phyloP scores from a whole-genome alignment of 371 early-diverging fungal genomes.

The Mortierella sp. region DNA sequence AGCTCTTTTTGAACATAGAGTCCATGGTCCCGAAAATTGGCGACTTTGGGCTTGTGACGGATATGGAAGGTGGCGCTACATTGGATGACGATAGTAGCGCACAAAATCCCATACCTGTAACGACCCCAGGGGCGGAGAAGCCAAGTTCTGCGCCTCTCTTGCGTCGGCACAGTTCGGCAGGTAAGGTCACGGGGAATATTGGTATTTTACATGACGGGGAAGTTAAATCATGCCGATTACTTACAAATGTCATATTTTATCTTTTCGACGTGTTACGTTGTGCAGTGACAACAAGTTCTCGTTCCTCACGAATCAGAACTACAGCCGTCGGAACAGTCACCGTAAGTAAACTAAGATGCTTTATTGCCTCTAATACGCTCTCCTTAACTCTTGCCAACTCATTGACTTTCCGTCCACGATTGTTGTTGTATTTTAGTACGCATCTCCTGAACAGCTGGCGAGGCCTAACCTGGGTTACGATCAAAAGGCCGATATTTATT shows the following conservation, averaged over 20 bases:
- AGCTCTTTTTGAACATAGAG: slow-evolving; percentile 61
- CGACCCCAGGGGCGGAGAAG: not conserved
- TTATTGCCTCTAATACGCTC: not conserved
- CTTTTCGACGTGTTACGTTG: not conserved
- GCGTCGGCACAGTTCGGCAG: slow-evolving; percentile 33
- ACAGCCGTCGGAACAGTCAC: slow-evolving; percentile 56
- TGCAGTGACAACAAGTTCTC: slow-evolving; percentile 47
- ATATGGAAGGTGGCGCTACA: slow-evolving; percentile 56
- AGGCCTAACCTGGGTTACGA: slow-evolving; percentile 66
- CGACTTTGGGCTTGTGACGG: slow-evolving; percentile 89
- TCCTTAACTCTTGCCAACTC: not conserved
- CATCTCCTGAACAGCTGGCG: slow-evolving; percentile 93
- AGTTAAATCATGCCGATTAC: too few relatives aligned
- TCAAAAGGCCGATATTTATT: slow-evolving; percentile 79
- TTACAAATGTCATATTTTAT: not conserved
- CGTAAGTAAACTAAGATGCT: slow-evolving; percentile 9
- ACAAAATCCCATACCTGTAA: not conserved
- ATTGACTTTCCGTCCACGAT: not conserved
- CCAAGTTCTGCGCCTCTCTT: slow-evolving; percentile 13
- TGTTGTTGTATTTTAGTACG: slow-evolving; percentile 69
- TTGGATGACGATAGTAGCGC: slow-evolving; percentile 18
- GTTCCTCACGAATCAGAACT: slow-evolving; percentile 49
- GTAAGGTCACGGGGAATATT: not conserved
- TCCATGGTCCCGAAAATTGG: slow-evolving; percentile 82
- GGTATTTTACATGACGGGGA: not conserved